Conservation (phyloP, 768 basidiomycete genomes). For the Wakefieldia striispora region DNA sequence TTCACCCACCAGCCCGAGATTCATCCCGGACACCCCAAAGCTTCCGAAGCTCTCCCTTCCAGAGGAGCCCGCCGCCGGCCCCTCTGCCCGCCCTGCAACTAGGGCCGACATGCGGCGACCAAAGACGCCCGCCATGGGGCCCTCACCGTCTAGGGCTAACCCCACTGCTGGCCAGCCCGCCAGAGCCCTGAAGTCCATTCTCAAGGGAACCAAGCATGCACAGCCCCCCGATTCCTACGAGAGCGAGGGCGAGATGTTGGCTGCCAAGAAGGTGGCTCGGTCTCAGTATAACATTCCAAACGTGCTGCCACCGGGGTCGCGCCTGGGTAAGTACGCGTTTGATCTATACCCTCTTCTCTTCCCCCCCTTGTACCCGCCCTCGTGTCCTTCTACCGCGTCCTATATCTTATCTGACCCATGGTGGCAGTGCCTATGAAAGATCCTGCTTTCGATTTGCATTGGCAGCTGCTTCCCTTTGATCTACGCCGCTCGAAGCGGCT, state of each 20-base stretch:
- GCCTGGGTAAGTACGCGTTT: constrained; percentile 22
- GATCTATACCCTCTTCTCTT: not conserved
- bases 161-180: constrained; percentile 22
- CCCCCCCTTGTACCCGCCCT: not conserved
- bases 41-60: constrained; percentile 18
- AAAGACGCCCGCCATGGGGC: constrained; percentile 15
- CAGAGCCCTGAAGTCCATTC: constrained; percentile 28
- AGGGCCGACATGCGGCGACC: constrained; percentile 18
- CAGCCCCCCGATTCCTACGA: constrained; percentile 24
- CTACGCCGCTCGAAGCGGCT: constrained; percentile 32
- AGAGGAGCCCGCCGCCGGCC: constrained; percentile 6
- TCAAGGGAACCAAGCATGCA: constrained; percentile 25
- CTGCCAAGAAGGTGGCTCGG: constrained; percentile 21
- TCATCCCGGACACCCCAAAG: constrained; percentile 24
- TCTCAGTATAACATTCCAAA: constrained; percentile 22
- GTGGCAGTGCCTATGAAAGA: constrained; percentile 37
- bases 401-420: constrained; percentile 30
- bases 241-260: constrained; percentile 27
- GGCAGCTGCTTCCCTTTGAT: constrained; percentile 47
- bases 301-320: constrained; percentile 23
- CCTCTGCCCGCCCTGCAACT: constrained; percentile 17
- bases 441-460: constrained; percentile 43
- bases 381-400: constrained; percentile 11
- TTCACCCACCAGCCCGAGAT: constrained; percentile 11
- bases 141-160: constrained; percentile 18